phyloP scores from a whole-genome alignment of 305 asterid species.

The Fraxinus velutina region DNA sequence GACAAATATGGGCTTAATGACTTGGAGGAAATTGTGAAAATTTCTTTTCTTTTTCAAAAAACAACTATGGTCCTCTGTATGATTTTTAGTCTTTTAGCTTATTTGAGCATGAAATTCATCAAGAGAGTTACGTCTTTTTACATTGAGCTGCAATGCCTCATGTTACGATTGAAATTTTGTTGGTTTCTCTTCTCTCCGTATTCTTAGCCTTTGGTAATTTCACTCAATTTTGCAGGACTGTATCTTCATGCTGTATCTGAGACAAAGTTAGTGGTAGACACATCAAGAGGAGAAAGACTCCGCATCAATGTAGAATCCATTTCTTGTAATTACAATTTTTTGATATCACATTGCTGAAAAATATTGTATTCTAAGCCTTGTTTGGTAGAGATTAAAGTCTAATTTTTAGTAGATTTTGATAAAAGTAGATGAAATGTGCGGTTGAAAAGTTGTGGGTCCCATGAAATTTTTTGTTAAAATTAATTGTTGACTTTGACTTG shows the following conservation, averaged over 20 bases:
- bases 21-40: not conserved
- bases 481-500: not conserved
- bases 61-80: not conserved
- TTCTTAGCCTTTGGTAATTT: conserved; percentile 3
- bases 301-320: conserved; percentile 66
- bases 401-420: not conserved
- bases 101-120: not conserved
- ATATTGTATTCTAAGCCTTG: not conserved
- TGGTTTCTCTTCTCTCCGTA: conserved; percentile 7
- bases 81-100: not conserved
- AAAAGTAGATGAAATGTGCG: not conserved
- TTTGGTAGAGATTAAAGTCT: not conserved
- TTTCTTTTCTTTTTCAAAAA: not conserved
- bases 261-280: conserved; percentile 82
- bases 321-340: conserved; percentile 14
- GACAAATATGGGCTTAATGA: not conserved
- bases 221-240: conserved; percentile 49
- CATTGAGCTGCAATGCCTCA: not conserved
- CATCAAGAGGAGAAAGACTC: conserved; percentile 95
- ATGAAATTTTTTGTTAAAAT: not conserved
- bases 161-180: not conserved
- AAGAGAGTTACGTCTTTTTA: not conserved
- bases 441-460: not conserved
- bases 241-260: conserved; percentile 78
- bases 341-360: conserved; percentile 4